These are phyloP conservation scores for Picochlorum costavermella DNA, from an alignment of 139 green algal species.

Conservation along the genomic window DNA sequence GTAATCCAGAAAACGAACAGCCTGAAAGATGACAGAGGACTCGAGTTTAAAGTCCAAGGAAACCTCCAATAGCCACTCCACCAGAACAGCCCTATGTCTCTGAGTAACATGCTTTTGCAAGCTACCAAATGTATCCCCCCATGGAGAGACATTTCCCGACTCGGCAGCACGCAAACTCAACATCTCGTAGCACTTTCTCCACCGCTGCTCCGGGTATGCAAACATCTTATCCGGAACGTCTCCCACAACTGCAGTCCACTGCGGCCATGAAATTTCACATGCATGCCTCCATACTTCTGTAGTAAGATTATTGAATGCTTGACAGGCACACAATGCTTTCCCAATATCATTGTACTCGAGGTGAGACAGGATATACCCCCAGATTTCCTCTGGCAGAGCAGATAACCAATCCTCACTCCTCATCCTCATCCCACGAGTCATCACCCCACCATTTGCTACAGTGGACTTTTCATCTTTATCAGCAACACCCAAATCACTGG, in stretches of 20 bases:
- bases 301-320: slow-evolving; percentile 7
- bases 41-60: slow-evolving; percentile 53
- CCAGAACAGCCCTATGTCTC: slow-evolving; percentile 31
- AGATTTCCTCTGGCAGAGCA: slow-evolving; percentile 21
- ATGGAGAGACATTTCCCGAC: slow-evolving; percentile 8
- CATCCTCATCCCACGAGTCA: not conserved
- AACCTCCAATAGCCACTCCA: slow-evolving; percentile 50
- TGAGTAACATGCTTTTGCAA: slow-evolving; percentile 29
- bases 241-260: slow-evolving; percentile 21
- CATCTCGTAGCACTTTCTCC: slow-evolving; percentile 40
- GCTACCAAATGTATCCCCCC: slow-evolving; percentile 12
- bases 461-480: not conserved
- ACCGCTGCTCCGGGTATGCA: slow-evolving; percentile 17
- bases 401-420: not conserved
- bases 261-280: slow-evolving; percentile 35
- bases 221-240: not conserved
- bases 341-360: slow-evolving; percentile 24
- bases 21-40: slow-evolving; percentile 45
- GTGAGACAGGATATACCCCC: slow-evolving; percentile 25
- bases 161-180: slow-evolving; percentile 34
- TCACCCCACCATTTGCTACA: not conserved
- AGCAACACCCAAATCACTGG: too few relatives aligned
- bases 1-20: slow-evolving; percentile 47
- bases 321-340: slow-evolving; percentile 23
- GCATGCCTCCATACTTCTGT: slow-evolving; percentile 27